A percentile compares a stretch with the other conserved stretches of the same genome.
Evolutionary conservation across 139 green algal species (phyloP).

Genomic region (Astrephomene gubernaculifera): DNA sequence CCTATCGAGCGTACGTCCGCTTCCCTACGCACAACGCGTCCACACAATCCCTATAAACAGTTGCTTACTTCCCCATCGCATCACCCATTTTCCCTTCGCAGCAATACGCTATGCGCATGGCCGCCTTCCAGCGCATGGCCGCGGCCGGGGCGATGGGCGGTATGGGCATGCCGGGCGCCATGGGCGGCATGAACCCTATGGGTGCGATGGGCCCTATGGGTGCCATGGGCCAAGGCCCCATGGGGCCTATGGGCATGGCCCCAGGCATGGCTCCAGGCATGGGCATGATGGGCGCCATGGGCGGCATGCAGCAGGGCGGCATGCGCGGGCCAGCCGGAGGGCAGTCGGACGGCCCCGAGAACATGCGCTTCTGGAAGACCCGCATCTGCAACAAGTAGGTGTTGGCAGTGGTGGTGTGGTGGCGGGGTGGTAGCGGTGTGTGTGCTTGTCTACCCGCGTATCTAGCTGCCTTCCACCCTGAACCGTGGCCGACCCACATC

Average conservation of each 20-base stretch:
- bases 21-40: too few species aligned
- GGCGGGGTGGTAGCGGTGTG: too few species aligned
- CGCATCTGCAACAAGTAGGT: slow-evolving; percentile 66
- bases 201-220: slow-evolving; percentile 37
- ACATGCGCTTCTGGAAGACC: slow-evolving; percentile 54
- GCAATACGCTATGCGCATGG: slow-evolving; percentile 58
- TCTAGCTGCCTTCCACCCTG: too few species aligned
- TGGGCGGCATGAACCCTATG: slow-evolving; percentile 40
- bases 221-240: slow-evolving; percentile 12
- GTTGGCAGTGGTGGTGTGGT: too few species aligned
- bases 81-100: slow-evolving; percentile 1
- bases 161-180: neutral
- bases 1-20: too few species aligned
- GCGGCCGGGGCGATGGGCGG: neutral
- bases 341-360: neutral
- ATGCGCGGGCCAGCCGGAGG: neutral
- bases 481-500: too few species aligned
- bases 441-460: too few species aligned
- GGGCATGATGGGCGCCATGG: neutral
- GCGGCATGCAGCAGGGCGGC: neutral
- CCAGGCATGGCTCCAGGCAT: neutral
- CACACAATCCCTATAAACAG: too few species aligned
- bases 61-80: neutral
- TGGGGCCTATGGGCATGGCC: slow-evolving; percentile 5
- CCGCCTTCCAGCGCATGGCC: slow-evolving; percentile 49